Conservation (phyloP, 441 rosid genomes). For the Populus hybrid region DNA sequence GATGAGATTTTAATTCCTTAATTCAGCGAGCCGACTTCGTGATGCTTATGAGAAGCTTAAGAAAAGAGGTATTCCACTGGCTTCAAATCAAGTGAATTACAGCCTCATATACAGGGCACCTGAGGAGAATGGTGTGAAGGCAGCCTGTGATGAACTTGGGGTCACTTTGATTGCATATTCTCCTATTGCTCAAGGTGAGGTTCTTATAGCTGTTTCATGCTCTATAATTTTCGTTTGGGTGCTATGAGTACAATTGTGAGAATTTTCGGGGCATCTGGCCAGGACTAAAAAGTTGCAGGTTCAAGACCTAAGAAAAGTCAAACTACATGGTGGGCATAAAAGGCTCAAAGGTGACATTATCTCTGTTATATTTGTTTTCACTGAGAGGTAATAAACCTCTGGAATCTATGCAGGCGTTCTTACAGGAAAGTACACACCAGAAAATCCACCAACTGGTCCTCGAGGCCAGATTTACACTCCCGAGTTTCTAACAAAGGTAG, state of each 20-base stretch:
- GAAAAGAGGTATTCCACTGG: constrained; percentile 87
- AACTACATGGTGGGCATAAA: neutral
- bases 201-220: constrained; percentile 1
- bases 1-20: constrained; percentile 2
- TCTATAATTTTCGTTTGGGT: neutral
- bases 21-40: constrained; percentile 74
- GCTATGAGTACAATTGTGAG: neutral
- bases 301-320: neutral
- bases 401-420: constrained; percentile 57
- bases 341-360: neutral
- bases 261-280: neutral
- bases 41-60: constrained; percentile 74
- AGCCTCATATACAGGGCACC: constrained; percentile 89
- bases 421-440: constrained; percentile 91
- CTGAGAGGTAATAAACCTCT: neutral
- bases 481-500: constrained; percentile 65
- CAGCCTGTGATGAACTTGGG: constrained; percentile 91
- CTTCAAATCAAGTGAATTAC: constrained; percentile 97
- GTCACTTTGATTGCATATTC: constrained; percentile 88
- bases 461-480: constrained; percentile 76
- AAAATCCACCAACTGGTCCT: constrained; percentile 86
- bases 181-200: constrained; percentile 91
- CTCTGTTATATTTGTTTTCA: neutral
- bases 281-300: neutral
- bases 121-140: constrained; percentile 86